Evolutionary conservation across 2,329 filamentous ascomycete species (phyloP), one percentile per base, ranked within the genome.

Genomic region (Drechslera avenae): DNA sequence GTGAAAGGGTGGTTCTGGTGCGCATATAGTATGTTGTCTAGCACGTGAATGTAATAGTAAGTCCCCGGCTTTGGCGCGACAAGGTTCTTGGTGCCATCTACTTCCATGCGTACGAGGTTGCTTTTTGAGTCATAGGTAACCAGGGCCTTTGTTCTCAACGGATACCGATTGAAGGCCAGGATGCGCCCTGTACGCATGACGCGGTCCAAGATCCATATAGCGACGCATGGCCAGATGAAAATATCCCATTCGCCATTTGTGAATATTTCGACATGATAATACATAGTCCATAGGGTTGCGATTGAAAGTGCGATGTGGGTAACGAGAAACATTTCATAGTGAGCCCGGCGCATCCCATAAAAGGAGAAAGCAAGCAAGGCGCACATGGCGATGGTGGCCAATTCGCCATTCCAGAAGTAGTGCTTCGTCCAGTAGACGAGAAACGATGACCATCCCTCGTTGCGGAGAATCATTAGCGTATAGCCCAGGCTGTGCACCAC

Each of bases 401-500:
- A 51, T 60, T 78, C 76, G 2, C 81, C 81, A 2, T 76, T 76
- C 64, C 76, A 79, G 73, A 80, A 83, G 58, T 80, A 83, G 54
- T 76, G 73, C 13, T 75, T 68, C 0, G 64, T 64, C 70, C 74
- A 79, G 58, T 69, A 67, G 3, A 56, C 73, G 16, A 46, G 1
- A 44, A 60, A 76, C 63, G 75, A 1, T 67, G 73, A 12, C 76
- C 78, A 63, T 71, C 76, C 76, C 21, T 30, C 40, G 39, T 63
- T 55, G 23, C 62, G 46, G 26, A 74, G 64, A 1, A 81, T 72
- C 18, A 81, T 68, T 1, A 81, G 53, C 0, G 82, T 79, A 52
- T 87, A 89, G 0, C 81, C 79, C 1, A 86, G 50, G 0, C 85
- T 86, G 60, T 90, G 87, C 0, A 86, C 67, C 1, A 88, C 76